Evolutionary conservation across 495 filamentous ascomycete genomes (phyloP).

Genomic region (Poronia punctata): DNA sequence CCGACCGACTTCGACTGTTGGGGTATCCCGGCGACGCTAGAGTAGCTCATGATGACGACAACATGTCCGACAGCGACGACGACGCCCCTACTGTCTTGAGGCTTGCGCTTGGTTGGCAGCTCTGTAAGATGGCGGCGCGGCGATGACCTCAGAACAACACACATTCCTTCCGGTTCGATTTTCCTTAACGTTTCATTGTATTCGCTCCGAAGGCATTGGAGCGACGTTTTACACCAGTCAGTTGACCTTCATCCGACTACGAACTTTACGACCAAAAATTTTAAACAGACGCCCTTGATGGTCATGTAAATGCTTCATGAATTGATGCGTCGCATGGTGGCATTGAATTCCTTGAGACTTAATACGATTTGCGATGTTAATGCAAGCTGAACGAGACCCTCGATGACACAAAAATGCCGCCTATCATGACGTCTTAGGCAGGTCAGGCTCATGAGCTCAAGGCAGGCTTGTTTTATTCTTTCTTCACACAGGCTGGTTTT

Average conservation of each 20-base stretch:
- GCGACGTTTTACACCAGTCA: slow-evolving; percentile 22
- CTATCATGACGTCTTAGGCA: slow-evolving; percentile 25
- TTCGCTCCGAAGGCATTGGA: slow-evolving; percentile 28
- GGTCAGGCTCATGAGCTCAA: slow-evolving; percentile 29
- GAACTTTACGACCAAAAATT: slow-evolving; percentile 37
- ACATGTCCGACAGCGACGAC: slow-evolving; percentile 12
- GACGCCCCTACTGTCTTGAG: too few species aligned
- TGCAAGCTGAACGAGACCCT: slow-evolving; percentile 24
- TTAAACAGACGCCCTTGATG: slow-evolving; percentile 26
- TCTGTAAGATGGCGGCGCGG: neutral
- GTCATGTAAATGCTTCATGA: slow-evolving; percentile 30
- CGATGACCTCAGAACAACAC: slow-evolving; percentile 1
- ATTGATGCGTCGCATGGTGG: slow-evolving; percentile 28
- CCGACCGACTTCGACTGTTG: slow-evolving; percentile 35
- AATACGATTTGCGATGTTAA: slow-evolving; percentile 13
- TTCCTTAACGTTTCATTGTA: slow-evolving; percentile 26
- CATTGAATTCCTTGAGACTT: slow-evolving; percentile 22
- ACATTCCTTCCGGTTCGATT: slow-evolving; percentile 16
- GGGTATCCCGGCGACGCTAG: slow-evolving; percentile 27
- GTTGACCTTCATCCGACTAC: slow-evolving; percentile 29
- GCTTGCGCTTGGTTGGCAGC: too few species aligned
- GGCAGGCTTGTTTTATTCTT: slow-evolving; percentile 25
- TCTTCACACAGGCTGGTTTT: slow-evolving; percentile 18
- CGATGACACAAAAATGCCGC: slow-evolving; percentile 18
- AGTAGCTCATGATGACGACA: slow-evolving; percentile 8